Evolutionary conservation across 441 rosid genomes (phyloP).

Genomic region (Flueggea neowawraea): DNA sequence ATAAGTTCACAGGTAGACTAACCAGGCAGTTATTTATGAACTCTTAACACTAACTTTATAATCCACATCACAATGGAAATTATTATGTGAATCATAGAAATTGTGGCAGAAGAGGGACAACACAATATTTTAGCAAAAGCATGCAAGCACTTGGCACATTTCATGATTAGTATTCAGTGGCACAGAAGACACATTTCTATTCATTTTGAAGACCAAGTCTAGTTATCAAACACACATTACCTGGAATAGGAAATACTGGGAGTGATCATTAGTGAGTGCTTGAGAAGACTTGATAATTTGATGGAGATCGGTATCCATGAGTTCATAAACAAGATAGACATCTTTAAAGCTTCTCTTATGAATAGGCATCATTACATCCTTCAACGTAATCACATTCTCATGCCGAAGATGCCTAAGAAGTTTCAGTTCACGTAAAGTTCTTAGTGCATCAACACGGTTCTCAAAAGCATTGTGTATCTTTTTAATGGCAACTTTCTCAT

Average conservation of each 20-base stretch:
- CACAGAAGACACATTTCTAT: too few species aligned
- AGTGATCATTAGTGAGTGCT: conserved; percentile 69
- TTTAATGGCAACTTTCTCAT: conserved; percentile 78
- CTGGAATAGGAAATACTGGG: conserved; percentile 82
- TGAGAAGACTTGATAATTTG: conserved; percentile 86
- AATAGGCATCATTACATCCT: conserved; percentile 82
- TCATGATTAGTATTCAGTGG: too few species aligned
- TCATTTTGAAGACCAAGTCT: too few species aligned
- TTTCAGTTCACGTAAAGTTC: conserved; percentile 75
- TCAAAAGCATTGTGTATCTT: conserved; percentile 79
- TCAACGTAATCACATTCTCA: conserved; percentile 77
- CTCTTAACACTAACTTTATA: too few species aligned
- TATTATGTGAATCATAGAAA: too few species aligned
- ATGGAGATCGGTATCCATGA: conserved; percentile 86
- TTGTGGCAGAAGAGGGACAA: too few species aligned
- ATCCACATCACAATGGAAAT: too few species aligned
- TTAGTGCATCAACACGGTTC: conserved; percentile 40
- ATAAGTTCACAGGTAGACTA: neutral
- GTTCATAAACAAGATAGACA: conserved; percentile 85
- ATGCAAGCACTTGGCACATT: too few species aligned
- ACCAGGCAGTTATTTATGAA: neutral
- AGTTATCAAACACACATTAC: conserved; percentile 21
- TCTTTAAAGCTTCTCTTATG: conserved; percentile 62
- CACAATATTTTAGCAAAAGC: too few species aligned
- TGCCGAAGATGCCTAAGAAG: conserved; percentile 71